Percentiles rank a stretch among this genome's conserved stretches.
These are phyloP conservation scores for Talaromyces rugulosus DNA, from an alignment of 2,329 filamentous ascomycete genomes.

Conservation along the genomic window DNA sequence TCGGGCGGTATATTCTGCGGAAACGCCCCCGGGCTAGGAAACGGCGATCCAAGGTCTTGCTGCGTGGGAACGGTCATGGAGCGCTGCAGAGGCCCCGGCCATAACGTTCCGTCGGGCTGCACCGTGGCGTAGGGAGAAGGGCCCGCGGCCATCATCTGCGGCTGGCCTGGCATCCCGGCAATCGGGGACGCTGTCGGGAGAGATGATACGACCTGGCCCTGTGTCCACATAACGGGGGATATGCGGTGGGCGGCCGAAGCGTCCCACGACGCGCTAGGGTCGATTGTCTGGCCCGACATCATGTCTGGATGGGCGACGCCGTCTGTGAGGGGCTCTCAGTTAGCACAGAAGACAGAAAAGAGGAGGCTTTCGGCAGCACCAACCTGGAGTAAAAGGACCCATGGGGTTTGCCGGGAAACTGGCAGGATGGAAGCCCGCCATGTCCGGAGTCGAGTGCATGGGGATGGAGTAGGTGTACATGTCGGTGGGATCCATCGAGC, in stretches of 20 bases:
- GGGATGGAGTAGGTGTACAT: conserved; percentile 35
- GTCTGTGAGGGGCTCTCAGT: conserved; percentile 18
- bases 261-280: conserved; percentile 34
- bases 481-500: conserved; percentile 30
- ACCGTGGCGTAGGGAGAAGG: conserved; percentile 18
- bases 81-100: conserved; percentile 32
- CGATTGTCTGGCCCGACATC: conserved; percentile 26
- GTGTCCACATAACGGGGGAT: conserved; percentile 27
- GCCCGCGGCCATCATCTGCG: conserved; percentile 25
- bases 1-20: conserved; percentile 27
- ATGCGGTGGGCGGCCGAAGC: conserved; percentile 26
- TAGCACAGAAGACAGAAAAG: background rate
- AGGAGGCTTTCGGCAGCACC: conserved; percentile 5
- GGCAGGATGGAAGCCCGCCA: conserved; percentile 26
- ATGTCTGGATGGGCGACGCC: conserved; percentile 27
- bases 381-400: conserved; percentile 33
- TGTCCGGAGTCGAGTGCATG: conserved; percentile 29
- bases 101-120: conserved; percentile 33
- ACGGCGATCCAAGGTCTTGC: conserved; percentile 14
- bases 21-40: conserved; percentile 24
- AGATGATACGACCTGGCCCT: conserved; percentile 18
- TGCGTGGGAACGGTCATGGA: conserved; percentile 13
- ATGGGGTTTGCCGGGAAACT: conserved; percentile 30
- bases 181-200: conserved; percentile 26
- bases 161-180: conserved; percentile 27